These are phyloP conservation scores for Avicennia marina DNA, from an alignment of 257 asterid species.

Conservation along the genomic window DNA sequence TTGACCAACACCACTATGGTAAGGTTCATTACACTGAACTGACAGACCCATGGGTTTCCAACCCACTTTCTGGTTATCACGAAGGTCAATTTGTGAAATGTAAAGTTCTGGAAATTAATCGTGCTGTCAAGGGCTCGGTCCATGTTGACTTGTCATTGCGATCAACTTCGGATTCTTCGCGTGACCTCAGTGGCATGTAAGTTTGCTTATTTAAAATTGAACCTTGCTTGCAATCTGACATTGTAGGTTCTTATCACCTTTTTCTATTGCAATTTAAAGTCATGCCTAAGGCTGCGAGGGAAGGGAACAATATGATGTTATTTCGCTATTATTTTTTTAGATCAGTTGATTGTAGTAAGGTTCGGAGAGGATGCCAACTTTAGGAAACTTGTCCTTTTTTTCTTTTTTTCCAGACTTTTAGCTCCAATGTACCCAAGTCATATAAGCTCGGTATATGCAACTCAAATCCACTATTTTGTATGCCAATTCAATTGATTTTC, in stretches of 20 bases:
- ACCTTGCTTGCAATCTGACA: constrained; percentile 9
- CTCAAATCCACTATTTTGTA: too few relatives aligned
- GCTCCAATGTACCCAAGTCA: too few relatives aligned
- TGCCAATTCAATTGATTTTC: too few relatives aligned
- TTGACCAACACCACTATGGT: constrained; percentile 65
- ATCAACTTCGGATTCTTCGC: constrained; percentile 28
- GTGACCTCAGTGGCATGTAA: constrained; percentile 4
- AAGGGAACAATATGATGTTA: too few relatives aligned
- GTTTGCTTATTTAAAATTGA: not conserved
- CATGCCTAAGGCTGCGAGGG: too few relatives aligned
- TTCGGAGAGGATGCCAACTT: too few relatives aligned
- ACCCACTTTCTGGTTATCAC: constrained; percentile 72
- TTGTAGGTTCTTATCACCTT: constrained; percentile 4
- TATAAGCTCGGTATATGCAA: too few relatives aligned
- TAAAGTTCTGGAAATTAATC: constrained; percentile 58
- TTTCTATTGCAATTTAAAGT: too few relatives aligned
- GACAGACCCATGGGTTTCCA: constrained; percentile 49
- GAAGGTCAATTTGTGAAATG: constrained; percentile 86
- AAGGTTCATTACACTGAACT: constrained; percentile 93
- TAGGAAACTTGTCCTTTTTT: too few relatives aligned
- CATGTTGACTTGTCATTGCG: constrained; percentile 83
- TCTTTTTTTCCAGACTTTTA: too few relatives aligned
- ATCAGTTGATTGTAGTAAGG: too few relatives aligned
- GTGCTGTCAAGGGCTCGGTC: constrained; percentile 42
- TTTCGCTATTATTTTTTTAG: too few relatives aligned